Percentiles rank a stretch among this genome's conserved stretches.
These are phyloP conservation scores for Epichloe hybrida DNA, from an alignment of 2,329 filamentous ascomycete genomes.

Conservation along the genomic window DNA sequence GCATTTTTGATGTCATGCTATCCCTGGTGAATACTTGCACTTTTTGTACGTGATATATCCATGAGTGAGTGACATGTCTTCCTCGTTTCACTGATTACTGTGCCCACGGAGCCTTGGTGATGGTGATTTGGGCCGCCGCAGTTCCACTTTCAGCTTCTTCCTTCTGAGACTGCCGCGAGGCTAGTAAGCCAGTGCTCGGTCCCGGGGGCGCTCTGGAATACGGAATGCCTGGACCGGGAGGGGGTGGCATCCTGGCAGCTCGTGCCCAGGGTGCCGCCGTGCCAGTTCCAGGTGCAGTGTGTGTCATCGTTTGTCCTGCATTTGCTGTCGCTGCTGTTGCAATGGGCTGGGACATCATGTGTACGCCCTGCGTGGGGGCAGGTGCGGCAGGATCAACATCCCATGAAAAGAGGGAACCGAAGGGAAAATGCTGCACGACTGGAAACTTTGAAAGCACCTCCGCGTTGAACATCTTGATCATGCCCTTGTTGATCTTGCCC, in stretches of 20 bases:
- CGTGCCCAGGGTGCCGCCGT: conserved; percentile 33
- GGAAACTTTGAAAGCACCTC: conserved; percentile 95
- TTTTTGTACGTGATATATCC: not conserved
- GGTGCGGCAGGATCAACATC: conserved; percentile 50
- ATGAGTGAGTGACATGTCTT: not conserved
- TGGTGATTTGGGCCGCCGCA: conserved; percentile 24
- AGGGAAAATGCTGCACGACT: conserved; percentile 91
- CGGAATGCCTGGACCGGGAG: conserved; percentile 23
- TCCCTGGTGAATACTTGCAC: not conserved
- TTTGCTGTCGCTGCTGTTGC: not conserved
- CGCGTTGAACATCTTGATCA: conserved; percentile 99
- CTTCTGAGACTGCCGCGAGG: conserved; percentile 11
- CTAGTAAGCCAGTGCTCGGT: conserved; percentile 14
- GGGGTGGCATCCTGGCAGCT: conserved; percentile 24
- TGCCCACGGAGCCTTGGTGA: conserved; percentile 36
- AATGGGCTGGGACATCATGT: conserved; percentile 42
- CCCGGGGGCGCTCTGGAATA: conserved; percentile 24
- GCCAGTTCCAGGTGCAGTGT: conserved; percentile 16
- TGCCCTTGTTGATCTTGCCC: conserved; percentile 98
- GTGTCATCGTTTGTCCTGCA: conserved; percentile 7
- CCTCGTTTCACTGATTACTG: conserved; percentile 11
- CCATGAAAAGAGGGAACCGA: conserved; percentile 71
- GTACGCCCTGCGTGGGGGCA: conserved; percentile 34
- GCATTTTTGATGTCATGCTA: conserved; percentile 2
- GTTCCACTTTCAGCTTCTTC: conserved; percentile 13